Base-by-base conservation (phyloP, 2,329 filamentous ascomycete genomes). In the Neurospora sp. region DNA sequence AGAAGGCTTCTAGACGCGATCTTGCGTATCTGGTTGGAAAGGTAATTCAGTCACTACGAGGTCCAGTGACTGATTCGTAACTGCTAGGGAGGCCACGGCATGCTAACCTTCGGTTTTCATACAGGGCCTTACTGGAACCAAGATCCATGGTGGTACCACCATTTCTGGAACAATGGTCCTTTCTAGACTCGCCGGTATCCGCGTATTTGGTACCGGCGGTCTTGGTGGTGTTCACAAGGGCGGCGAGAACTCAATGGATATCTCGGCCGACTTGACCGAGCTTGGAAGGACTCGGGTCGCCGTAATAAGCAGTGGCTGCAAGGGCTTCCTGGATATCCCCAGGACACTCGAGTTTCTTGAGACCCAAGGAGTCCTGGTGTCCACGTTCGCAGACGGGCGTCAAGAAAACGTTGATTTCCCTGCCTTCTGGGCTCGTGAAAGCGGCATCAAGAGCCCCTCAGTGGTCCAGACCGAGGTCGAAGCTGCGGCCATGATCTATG, bases 261-360 rank as follows among this genome's bases (percentile, higher is more conserved):
- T 99, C 72, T 98, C 95, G 72, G 95, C 96, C 52, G 96, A 99
- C 80, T 85, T 99, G 72, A 97, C 93, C 4, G 96, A 98, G 83
- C 87, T 99, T 68, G 94, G 96, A 17, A 87, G 93, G 70, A 97
- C 94, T 8, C 89, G 92, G 11, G 90, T 99, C 68, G 91, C 94
- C 36, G 94, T 99, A 2, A 84, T 99, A 68, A 92, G 91, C 79
- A 93, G 92, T 73, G 96, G 96, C 15, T 96, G 93, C 82, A 99
- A 99, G 82, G 96, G 95, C 72, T 98, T 99, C 79, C 84, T 99
- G 43, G 96, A 99, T 78, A 93, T 97, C 71, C 89, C 91, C 2
- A 86, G 93, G 68, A 99, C 96, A 0, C 84, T 99, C 5, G 96
- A 99, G 82, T 85, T 85, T 74, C 83, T 90, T 23, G 89, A 90